Evolutionary conservation across 2,329 filamentous ascomycete genomes (phyloP).

Genomic region (Chrysoporthe austroafricana): DNA sequence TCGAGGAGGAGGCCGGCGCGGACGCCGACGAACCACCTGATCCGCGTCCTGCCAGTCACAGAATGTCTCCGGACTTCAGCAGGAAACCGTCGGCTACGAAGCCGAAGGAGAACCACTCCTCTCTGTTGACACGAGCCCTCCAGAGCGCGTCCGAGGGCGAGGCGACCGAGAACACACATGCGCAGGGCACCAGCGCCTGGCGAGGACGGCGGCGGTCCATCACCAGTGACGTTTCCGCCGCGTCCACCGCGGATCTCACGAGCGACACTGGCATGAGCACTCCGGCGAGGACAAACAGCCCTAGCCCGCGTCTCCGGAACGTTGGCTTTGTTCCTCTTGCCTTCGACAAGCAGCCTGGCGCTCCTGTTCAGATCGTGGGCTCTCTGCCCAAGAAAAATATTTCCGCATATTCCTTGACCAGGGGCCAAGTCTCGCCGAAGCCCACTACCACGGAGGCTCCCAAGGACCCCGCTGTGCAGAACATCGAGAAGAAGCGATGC

Average conservation of each 20-base stretch:
- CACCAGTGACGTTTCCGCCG: slow-evolving; percentile 77
- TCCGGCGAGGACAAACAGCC: slow-evolving; percentile 83
- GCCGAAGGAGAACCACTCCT: slow-evolving; percentile 67
- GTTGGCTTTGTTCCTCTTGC: slow-evolving; percentile 50
- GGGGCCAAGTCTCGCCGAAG: slow-evolving; percentile 32
- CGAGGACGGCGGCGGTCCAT: slow-evolving; percentile 62
- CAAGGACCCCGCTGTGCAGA: slow-evolving; percentile 63
- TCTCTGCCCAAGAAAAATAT: slow-evolving; percentile 19
- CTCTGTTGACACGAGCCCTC: slow-evolving; percentile 85
- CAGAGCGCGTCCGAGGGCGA: slow-evolving; percentile 68
- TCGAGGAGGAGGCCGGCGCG: slow-evolving; percentile 66
- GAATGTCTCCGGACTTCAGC: slow-evolving; percentile 45
- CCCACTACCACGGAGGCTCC: slow-evolving; percentile 31
- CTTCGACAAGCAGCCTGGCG: slow-evolving; percentile 20
- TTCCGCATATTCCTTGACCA: background rate
- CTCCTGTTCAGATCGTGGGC: slow-evolving; percentile 26
- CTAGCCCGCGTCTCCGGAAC: slow-evolving; percentile 80
- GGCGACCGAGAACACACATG: slow-evolving; percentile 42
- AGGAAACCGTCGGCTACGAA: slow-evolving; percentile 48
- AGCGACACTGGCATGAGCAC: slow-evolving; percentile 92
- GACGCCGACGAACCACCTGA: slow-evolving; percentile 93
- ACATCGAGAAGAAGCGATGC: slow-evolving; percentile 77
- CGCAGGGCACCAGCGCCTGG: slow-evolving; percentile 36
- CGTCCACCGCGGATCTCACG: slow-evolving; percentile 89
- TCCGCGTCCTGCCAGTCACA: slow-evolving; percentile 36